Evolutionary conservation across 1,139 yeast species (phyloP).

Genomic region (Protomyces inundatus): DNA sequence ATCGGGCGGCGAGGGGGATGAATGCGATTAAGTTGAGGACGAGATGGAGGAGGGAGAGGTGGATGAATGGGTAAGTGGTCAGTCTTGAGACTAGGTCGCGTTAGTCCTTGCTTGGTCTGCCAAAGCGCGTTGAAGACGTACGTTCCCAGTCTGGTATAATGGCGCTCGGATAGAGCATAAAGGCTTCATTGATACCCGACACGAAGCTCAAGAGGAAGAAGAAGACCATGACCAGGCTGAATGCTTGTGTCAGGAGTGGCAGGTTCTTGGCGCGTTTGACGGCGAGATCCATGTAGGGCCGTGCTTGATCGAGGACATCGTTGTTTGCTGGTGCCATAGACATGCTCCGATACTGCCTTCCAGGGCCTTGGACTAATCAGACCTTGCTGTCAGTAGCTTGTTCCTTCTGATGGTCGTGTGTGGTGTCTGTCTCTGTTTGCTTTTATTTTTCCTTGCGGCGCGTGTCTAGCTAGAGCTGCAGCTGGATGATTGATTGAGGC

Average conservation of each 20-base stretch:
- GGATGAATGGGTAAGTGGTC: conserved; percentile 72
- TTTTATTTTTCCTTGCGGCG: too few relatives aligned
- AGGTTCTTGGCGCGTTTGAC: conserved; percentile 6
- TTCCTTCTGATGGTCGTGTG: too few relatives aligned
- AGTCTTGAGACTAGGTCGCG: conserved; percentile 47
- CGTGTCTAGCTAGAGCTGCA: too few relatives aligned
- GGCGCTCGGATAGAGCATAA: conserved; percentile 10
- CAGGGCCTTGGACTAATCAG: background rate
- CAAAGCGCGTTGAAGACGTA: background rate
- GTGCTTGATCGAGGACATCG: conserved; percentile 12
- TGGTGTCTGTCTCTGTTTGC: too few relatives aligned
- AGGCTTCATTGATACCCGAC: conserved; percentile 4
- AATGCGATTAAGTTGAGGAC: conserved; percentile 57
- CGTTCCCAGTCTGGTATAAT: conserved; percentile 9
- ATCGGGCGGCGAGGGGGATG: conserved; percentile 55
- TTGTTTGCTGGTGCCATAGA: background rate
- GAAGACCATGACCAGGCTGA: conserved; percentile 2
- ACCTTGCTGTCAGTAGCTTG: background rate
- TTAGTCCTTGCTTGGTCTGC: background rate
- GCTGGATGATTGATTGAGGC: too few relatives aligned
- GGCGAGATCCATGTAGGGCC: conserved; percentile 4
- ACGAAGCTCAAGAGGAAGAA: conserved; percentile 11
- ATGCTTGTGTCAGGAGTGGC: conserved; percentile 9
- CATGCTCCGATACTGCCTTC: background rate
- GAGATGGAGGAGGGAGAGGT: conserved; percentile 58